These are phyloP conservation scores for Clonostachys byssicola DNA, from an alignment of 2,329 filamentous ascomycete genomes.

Conservation along the genomic window DNA sequence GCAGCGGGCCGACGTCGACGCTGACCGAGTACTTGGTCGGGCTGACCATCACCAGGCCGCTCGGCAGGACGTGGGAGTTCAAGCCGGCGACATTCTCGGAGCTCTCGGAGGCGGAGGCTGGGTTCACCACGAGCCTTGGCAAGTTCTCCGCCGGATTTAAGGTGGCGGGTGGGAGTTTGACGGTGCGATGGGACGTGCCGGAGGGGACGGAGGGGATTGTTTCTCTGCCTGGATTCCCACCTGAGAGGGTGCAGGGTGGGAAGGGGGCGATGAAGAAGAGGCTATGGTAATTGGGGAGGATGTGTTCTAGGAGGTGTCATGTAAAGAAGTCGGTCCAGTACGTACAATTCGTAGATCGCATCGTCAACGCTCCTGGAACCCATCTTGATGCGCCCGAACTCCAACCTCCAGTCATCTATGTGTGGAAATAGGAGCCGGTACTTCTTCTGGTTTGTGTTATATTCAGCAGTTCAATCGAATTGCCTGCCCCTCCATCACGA, in stretches of 20 bases:
- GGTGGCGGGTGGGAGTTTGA: neutral
- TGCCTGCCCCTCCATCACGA: too few relatives aligned
- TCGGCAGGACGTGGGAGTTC: neutral
- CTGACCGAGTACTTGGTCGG: constrained; percentile 38
- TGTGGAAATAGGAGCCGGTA: too few relatives aligned
- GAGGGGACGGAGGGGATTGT: neutral
- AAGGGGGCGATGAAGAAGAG: neutral
- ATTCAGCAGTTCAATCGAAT: too few relatives aligned
- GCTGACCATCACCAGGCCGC: constrained; percentile 10
- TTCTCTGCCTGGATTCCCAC: neutral
- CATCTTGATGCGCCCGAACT: too few relatives aligned
- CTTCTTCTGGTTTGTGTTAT: too few relatives aligned
- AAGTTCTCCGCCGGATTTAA: neutral
- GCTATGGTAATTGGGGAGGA: neutral
- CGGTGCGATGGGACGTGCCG: neutral
- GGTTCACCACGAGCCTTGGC: neutral
- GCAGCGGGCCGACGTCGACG: constrained; percentile 39
- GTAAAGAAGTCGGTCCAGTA: too few relatives aligned
- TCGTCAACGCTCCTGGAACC: too few relatives aligned
- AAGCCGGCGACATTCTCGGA: neutral
- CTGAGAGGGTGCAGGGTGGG: neutral
- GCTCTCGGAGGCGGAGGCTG: neutral
- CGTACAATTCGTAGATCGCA: too few relatives aligned
- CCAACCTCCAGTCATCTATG: too few relatives aligned
- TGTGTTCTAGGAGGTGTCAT: too few relatives aligned